A percentile compares a stretch with the other conserved stretches of the same genome.
Conservation (phyloP, 192 early-diverging fungal genomes). For the Linnemannia exigua region DNA sequence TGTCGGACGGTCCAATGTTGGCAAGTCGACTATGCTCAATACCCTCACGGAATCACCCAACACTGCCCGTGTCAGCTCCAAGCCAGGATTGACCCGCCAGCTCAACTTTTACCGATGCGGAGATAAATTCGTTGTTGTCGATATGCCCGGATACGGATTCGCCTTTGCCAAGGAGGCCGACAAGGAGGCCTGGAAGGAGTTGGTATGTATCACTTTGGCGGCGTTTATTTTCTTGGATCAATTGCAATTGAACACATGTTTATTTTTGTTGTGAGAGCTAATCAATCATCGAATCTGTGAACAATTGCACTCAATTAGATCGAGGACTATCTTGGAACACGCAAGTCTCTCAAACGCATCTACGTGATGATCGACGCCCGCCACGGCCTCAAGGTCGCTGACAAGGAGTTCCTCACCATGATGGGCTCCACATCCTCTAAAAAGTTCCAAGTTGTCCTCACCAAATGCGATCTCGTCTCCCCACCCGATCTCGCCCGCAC, state of each 20-base stretch:
- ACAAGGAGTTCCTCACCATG: constrained; percentile 67
- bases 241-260: no score
- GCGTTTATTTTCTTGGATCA: background rate
- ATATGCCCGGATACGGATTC: constrained; percentile 91
- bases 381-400: constrained; percentile 74
- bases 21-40: constrained; percentile 85
- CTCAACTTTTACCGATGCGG: constrained; percentile 83
- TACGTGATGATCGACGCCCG: constrained; percentile 85
- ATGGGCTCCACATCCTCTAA: constrained; percentile 60
- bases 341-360: constrained; percentile 70
- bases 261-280: no score
- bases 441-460: constrained; percentile 70
- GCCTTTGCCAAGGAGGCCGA: constrained; percentile 79
- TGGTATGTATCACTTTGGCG: constrained; percentile 62
- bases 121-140: constrained; percentile 74
- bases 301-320: constrained; percentile 61
- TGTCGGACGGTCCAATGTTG: constrained; percentile 82
- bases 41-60: constrained; percentile 69
- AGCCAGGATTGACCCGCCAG: constrained; percentile 85
- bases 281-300: no score
- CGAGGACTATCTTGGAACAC: constrained; percentile 71
- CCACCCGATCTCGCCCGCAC: constrained; percentile 74
- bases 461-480: constrained; percentile 81
- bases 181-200: constrained; percentile 65
- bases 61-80: constrained; percentile 75